Percentiles rank a stretch among this genome's conserved stretches.
phyloP scores from a whole-genome alignment of 805 yeast genomes.

The Metschnikowia cubensis region DNA sequence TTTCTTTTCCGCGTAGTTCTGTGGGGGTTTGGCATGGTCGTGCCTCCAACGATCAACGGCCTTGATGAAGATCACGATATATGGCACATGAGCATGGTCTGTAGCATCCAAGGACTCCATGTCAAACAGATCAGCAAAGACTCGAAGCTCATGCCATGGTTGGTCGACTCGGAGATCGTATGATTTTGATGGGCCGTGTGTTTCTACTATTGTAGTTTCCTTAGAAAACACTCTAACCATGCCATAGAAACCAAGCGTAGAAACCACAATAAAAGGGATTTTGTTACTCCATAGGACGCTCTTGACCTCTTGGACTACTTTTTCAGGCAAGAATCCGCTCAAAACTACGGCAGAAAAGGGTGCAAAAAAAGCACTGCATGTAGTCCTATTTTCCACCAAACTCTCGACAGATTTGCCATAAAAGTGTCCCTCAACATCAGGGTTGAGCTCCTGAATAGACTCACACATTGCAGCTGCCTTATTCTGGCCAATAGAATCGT shows the following conservation, averaged over 20 bases:
- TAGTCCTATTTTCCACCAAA: constrained; percentile 4
- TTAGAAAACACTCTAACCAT: constrained; percentile 46
- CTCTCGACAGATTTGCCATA: constrained; percentile 11
- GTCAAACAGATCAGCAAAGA: constrained; percentile 49
- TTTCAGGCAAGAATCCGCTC: constrained; percentile 24
- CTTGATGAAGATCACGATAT: constrained; percentile 55
- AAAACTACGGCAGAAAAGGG: constrained; percentile 49
- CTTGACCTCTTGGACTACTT: constrained; percentile 25
- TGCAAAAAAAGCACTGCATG: constrained; percentile 36
- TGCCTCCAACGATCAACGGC: constrained; percentile 44
- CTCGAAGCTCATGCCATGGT: constrained; percentile 69
- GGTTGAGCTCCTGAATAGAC: constrained; percentile 54
- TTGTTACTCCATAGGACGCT: constrained; percentile 37
- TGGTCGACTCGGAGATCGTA: constrained; percentile 63
- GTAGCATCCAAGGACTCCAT: constrained; percentile 42
- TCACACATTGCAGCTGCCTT: constrained; percentile 38
- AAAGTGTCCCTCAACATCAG: constrained; percentile 46
- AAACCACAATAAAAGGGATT: constrained; percentile 53
- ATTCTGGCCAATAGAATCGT: constrained; percentile 39
- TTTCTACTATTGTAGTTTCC: constrained; percentile 67
- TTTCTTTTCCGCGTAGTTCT: constrained; percentile 37
- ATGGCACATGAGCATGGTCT: constrained; percentile 63
- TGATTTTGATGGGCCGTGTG: constrained; percentile 60
- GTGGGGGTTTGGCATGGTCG: constrained; percentile 29
- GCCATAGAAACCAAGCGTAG: constrained; percentile 65